Evolutionary conservation across 2,329 filamentous ascomycete genomes (phyloP).

Genomic region (Sporothrix dimorphospora): DNA sequence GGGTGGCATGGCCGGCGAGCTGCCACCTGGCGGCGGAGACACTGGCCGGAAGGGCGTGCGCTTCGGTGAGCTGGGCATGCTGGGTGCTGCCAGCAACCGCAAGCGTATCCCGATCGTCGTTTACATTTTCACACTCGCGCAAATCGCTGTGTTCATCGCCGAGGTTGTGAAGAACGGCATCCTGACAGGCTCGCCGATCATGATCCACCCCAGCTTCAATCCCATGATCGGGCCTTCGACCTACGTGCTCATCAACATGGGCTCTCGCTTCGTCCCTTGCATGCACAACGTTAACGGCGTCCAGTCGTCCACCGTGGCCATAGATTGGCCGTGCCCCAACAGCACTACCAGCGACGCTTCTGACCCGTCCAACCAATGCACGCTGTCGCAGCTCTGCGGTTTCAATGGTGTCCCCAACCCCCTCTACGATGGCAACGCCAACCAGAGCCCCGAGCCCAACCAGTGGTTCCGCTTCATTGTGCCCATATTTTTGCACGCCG

Average conservation of each 20-base stretch:
- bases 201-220: slow-evolving; percentile 85
- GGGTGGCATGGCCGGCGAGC: slow-evolving; percentile 28
- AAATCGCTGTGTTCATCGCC: slow-evolving; percentile 84
- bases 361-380: slow-evolving; percentile 61
- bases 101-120: slow-evolving; percentile 76
- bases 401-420: slow-evolving; percentile 77
- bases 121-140: slow-evolving; percentile 75
- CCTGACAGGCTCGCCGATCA: slow-evolving; percentile 72
- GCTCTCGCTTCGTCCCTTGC: slow-evolving; percentile 86
- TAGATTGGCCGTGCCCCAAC: slow-evolving; percentile 80
- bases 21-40: slow-evolving; percentile 34
- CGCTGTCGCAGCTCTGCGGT: slow-evolving; percentile 79
- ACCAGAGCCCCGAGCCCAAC: slow-evolving; percentile 68
- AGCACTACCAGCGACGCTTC: slow-evolving; percentile 63
- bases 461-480: slow-evolving; percentile 98
- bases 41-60: slow-evolving; percentile 47
- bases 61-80: slow-evolving; percentile 64
- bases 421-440: slow-evolving; percentile 54
- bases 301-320: slow-evolving; percentile 53
- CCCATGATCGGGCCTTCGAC: slow-evolving; percentile 95
- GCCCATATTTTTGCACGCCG: slow-evolving; percentile 94
- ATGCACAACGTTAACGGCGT: slow-evolving; percentile 82
- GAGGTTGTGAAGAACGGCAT: slow-evolving; percentile 77
- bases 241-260: slow-evolving; percentile 94
- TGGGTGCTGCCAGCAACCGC: slow-evolving; percentile 54